These are phyloP conservation scores for Boechera stricta DNA, from an alignment of 345 rosid species.

Conservation along the genomic window DNA sequence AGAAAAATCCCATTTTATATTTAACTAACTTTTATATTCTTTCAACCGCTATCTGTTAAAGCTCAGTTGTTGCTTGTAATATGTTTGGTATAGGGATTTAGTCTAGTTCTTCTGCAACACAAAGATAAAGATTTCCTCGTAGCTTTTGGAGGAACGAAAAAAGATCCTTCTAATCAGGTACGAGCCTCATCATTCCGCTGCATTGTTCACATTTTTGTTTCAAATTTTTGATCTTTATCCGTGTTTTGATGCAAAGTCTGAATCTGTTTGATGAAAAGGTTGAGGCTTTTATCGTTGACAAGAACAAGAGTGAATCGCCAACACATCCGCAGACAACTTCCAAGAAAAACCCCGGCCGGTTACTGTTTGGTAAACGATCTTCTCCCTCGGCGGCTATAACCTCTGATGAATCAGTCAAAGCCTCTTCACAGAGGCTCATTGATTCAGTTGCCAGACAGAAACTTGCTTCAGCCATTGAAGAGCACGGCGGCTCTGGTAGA, in stretches of 20 bases:
- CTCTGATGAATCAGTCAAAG: constrained; percentile 56
- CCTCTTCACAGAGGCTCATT: constrained; percentile 65
- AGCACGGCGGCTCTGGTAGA: constrained; percentile 86
- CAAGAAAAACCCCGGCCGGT: constrained; percentile 57
- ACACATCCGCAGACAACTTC: constrained; percentile 54
- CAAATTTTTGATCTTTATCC: background rate
- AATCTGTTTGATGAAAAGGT: constrained; percentile 56
- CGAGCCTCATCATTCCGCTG: constrained; percentile 28
- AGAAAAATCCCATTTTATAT: background rate
- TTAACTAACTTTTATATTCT: background rate
- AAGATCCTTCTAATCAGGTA: constrained; percentile 97
- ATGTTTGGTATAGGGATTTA: constrained; percentile 71
- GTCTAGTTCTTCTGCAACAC: constrained; percentile 84
- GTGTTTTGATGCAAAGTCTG: constrained; percentile 12
- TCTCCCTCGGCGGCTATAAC: constrained; percentile 55
- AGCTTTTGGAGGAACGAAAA: constrained; percentile 89
- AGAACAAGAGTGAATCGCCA: constrained; percentile 69
- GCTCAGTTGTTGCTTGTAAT: constrained; percentile 6
- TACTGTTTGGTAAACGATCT: constrained; percentile 59
- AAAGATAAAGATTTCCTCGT: constrained; percentile 92
- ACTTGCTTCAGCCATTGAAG: constrained; percentile 81
- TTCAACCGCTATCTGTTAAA: background rate
- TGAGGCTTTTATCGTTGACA: constrained; percentile 75
- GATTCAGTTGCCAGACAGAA: constrained; percentile 68
- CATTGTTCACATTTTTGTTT: background rate